Conservation (phyloP, 257 asterid species). For the Ballota nigra region DNA sequence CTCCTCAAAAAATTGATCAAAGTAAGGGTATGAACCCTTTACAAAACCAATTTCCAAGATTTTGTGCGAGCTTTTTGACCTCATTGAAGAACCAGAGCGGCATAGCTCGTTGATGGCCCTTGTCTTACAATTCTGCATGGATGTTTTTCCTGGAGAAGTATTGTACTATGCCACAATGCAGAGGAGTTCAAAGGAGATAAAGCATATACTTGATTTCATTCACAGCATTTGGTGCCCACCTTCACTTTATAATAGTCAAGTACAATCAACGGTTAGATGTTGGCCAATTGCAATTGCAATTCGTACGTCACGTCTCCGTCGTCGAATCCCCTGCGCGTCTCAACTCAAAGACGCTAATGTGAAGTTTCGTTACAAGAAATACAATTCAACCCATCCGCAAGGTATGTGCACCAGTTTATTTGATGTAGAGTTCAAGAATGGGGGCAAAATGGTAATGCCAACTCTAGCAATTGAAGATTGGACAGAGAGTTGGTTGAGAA, state of each 20-base stretch:
- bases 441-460: neutral
- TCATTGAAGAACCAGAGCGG: conserved; percentile 19
- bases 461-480: conserved; percentile 17
- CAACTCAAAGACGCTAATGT: conserved; percentile 28
- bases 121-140: neutral
- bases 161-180: neutral
- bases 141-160: conserved; percentile 15
- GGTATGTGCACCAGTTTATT: neutral
- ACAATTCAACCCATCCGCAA: too few relatives aligned
- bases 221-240: conserved; percentile 14
- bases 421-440: neutral
- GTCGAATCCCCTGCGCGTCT: too few relatives aligned
- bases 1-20: too few relatives aligned
- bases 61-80: conserved; percentile 22
- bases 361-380: too few relatives aligned
- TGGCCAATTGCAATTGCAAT: too few relatives aligned
- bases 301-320: too few relatives aligned
- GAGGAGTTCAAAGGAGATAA: neutral
- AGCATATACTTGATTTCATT: conserved; percentile 30
- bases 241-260: neutral
- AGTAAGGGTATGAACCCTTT: too few relatives aligned
- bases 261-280: too few relatives aligned
- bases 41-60: too few relatives aligned
- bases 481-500: conserved; percentile 26
- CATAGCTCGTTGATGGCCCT: conserved; percentile 14